A percentile compares a stretch with the other conserved stretches of the same genome.
Evolutionary conservation across 495 filamentous ascomycete genomes (phyloP).

Genomic region (Hypoxylon cercidicola): DNA sequence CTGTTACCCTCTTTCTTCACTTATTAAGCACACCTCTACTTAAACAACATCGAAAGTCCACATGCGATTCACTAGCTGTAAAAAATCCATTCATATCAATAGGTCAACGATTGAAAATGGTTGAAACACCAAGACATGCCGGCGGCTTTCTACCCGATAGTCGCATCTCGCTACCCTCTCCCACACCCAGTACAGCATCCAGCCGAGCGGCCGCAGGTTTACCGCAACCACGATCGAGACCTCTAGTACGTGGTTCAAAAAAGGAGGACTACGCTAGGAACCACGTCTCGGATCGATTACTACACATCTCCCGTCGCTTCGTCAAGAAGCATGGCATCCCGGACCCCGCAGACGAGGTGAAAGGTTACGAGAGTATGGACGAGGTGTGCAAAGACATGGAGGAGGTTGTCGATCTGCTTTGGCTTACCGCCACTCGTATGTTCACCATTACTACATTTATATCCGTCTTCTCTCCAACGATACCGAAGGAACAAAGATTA

Average conservation of each 20-base stretch:
- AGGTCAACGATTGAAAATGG: slow-evolving; percentile 46
- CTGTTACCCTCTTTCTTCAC: background rate
- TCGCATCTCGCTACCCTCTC: slow-evolving; percentile 58
- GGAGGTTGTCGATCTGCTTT: slow-evolving; percentile 76
- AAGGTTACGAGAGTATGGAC: slow-evolving; percentile 73
- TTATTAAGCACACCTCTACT: background rate
- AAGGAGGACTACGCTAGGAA: slow-evolving; percentile 82
- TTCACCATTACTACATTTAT: slow-evolving; percentile 1
- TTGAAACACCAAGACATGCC: slow-evolving; percentile 43
- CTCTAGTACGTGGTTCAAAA: slow-evolving; percentile 73
- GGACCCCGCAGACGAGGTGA: slow-evolving; percentile 62
- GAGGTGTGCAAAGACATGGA: slow-evolving; percentile 78
- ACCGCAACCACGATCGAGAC: slow-evolving; percentile 70
- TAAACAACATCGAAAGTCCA: background rate
- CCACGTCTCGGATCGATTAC: slow-evolving; percentile 71
- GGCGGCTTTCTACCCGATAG: slow-evolving; percentile 62
- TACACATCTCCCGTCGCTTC: slow-evolving; percentile 73
- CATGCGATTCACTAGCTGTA: slow-evolving; percentile 13
- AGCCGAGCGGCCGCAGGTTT: slow-evolving; percentile 56
- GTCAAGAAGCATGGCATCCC: slow-evolving; percentile 75
- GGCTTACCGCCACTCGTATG: slow-evolving; percentile 85
- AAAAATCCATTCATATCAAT: background rate
- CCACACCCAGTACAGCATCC: slow-evolving; percentile 64
- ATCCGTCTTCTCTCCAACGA: background rate
- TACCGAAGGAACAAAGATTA: background rate